Evolutionary conservation across 495 filamentous ascomycete species (phyloP).

Genomic region (Penicillium ucsense): DNA sequence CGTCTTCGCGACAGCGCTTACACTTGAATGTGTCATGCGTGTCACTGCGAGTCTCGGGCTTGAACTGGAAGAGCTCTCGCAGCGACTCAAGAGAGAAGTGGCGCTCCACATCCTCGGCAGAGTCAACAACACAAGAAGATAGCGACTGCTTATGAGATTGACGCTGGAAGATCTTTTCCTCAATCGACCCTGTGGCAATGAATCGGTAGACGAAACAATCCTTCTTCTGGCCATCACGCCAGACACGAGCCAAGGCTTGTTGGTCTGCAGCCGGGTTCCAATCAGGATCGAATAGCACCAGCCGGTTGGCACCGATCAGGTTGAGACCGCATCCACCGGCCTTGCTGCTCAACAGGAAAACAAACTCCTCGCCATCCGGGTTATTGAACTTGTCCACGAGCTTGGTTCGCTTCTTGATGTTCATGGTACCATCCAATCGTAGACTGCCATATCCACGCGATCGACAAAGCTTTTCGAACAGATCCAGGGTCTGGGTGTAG

Average conservation of each 20-base stretch:
- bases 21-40: slow-evolving; percentile 99
- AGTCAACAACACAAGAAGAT: slow-evolving; percentile 95
- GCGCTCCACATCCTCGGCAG: slow-evolving; percentile 90
- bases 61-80: slow-evolving; percentile 88
- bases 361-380: slow-evolving; percentile 79
- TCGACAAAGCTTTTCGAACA: slow-evolving; percentile 89
- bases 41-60: slow-evolving; percentile 72
- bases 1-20: slow-evolving; percentile 84
- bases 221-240: slow-evolving; percentile 98
- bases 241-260: slow-evolving; percentile 92
- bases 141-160: slow-evolving; percentile 97
- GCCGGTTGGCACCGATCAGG: slow-evolving; percentile 90
- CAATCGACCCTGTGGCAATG: slow-evolving; percentile 94
- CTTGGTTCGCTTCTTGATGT: slow-evolving; percentile 91
- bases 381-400: slow-evolving; percentile 98
- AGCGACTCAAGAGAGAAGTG: slow-evolving; percentile 88
- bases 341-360: slow-evolving; percentile 93
- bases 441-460: slow-evolving; percentile 73
- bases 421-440: slow-evolving; percentile 93
- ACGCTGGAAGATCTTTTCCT: slow-evolving; percentile 99
- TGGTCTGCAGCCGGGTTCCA: slow-evolving; percentile 99
- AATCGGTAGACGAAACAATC: slow-evolving; percentile 99
- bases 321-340: slow-evolving; percentile 97
- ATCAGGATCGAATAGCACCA: slow-evolving; percentile 96
- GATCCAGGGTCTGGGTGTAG: slow-evolving; percentile 91